Evolutionary conservation across 352 stramenopile species (phyloP).

Genomic region (Phytophthora ramorum): DNA sequence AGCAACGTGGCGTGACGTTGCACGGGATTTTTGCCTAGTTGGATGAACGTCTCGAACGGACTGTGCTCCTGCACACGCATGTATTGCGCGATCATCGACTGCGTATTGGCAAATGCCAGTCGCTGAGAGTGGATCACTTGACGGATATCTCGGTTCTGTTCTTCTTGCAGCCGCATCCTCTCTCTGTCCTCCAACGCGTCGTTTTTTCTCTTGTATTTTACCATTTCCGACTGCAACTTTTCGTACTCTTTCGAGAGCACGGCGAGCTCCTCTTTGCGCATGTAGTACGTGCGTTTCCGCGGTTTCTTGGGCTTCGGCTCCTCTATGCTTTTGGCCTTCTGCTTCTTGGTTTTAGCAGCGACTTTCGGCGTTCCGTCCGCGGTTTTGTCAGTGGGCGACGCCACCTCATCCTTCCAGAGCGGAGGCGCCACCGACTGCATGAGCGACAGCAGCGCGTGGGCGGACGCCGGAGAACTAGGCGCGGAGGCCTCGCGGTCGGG

Average conservation of each 20-base stretch:
- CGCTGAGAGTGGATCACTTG: constrained; percentile 43
- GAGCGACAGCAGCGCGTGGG: constrained; percentile 32
- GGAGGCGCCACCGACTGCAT: constrained; percentile 39
- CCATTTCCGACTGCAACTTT: constrained; percentile 30
- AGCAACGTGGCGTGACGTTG: constrained; percentile 44
- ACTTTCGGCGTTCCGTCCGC: constrained; percentile 9
- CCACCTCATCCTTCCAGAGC: constrained; percentile 8
- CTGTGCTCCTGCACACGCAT: constrained; percentile 47
- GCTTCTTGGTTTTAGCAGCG: not conserved
- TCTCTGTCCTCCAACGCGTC: constrained; percentile 32
- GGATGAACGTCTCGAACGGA: constrained; percentile 51
- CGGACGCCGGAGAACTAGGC: constrained; percentile 28
- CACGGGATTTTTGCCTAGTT: constrained; percentile 37
- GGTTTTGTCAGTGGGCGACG: constrained; percentile 13
- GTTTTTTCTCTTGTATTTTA: constrained; percentile 28
- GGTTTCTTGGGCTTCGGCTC: constrained; percentile 31
- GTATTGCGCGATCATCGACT: constrained; percentile 50
- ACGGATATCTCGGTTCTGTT: constrained; percentile 39
- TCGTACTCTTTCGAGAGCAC: constrained; percentile 32
- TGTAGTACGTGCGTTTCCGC: constrained; percentile 56
- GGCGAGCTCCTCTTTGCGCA: constrained; percentile 51
- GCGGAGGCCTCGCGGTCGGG: constrained; percentile 23
- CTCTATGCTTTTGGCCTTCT: constrained; percentile 7
- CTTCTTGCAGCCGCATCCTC: constrained; percentile 23
- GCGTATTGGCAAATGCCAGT: constrained; percentile 46